These are phyloP conservation scores for Tremella yokohamensis DNA, from an alignment of 768 basidiomycete species.

Conservation along the genomic window DNA sequence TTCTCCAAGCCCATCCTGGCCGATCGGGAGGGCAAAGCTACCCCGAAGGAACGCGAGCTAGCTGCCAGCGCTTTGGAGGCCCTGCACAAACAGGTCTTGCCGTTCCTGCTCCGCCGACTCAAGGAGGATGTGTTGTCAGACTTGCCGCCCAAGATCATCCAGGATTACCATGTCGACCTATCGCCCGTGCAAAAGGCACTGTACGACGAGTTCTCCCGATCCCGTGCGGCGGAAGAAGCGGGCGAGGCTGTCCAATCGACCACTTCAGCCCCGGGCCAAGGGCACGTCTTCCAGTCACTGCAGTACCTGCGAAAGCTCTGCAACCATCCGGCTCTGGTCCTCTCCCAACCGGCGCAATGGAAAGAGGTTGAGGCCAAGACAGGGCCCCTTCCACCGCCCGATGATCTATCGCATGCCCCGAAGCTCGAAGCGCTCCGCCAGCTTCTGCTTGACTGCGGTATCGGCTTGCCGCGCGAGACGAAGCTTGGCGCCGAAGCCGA, in stretches of 20 bases:
- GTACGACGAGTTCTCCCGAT: slow-evolving; percentile 88
- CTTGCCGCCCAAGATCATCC: slow-evolving; percentile 97
- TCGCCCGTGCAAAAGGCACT: slow-evolving; percentile 89
- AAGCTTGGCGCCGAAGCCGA: slow-evolving; percentile 61
- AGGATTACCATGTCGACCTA: slow-evolving; percentile 97
- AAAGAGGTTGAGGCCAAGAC: slow-evolving; percentile 22
- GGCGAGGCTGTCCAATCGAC: slow-evolving; percentile 63
- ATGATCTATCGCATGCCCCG: slow-evolving; percentile 85
- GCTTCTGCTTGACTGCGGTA: slow-evolving; percentile 89
- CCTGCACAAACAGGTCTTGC: slow-evolving; percentile 97
- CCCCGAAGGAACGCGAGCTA: slow-evolving; percentile 84
- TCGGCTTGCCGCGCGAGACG: slow-evolving; percentile 65
- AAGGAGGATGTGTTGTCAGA: slow-evolving; percentile 97
- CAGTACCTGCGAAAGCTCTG: slow-evolving; percentile 97
- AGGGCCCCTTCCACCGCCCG: slow-evolving; percentile 49
- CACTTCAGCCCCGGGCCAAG: slow-evolving; percentile 41
- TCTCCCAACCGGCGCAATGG: slow-evolving; percentile 59
- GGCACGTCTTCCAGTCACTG: slow-evolving; percentile 93
- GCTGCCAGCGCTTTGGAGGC: slow-evolving; percentile 92
- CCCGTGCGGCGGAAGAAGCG: slow-evolving; percentile 64
- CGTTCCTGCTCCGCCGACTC: slow-evolving; percentile 88
- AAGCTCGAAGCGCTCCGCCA: slow-evolving; percentile 88
- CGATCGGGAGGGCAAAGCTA: slow-evolving; percentile 82
- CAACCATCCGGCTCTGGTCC: slow-evolving; percentile 90
- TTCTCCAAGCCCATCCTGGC: slow-evolving; percentile 94